A percentile compares a stretch with the other conserved stretches of the same genome.
Evolutionary conservation across 805 yeast species (phyloP).

Genomic region (Yamadazyma ubonensis): DNA sequence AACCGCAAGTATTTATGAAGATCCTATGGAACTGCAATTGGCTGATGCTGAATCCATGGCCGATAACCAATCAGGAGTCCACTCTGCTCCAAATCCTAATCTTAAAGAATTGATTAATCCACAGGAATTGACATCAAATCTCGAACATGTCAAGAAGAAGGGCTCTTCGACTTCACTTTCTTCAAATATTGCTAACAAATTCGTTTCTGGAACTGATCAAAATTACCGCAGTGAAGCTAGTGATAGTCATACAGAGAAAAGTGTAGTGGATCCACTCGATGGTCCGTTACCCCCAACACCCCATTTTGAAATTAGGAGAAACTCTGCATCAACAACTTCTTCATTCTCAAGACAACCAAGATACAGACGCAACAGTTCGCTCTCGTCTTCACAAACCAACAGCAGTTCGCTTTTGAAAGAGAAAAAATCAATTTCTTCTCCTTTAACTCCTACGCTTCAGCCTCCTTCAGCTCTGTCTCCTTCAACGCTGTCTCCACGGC

Average conservation of each 20-base stretch:
- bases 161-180: slow-evolving; percentile 15
- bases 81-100: background rate
- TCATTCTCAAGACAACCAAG: slow-evolving; percentile 4
- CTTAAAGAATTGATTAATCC: slow-evolving; percentile 5
- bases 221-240: background rate
- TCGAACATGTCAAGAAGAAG: slow-evolving; percentile 6
- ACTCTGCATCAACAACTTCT: slow-evolving; percentile 12
- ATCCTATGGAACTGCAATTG: slow-evolving; percentile 1
- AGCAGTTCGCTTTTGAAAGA: slow-evolving; percentile 4
- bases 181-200: slow-evolving; percentile 14
- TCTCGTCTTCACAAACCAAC: slow-evolving; percentile 18
- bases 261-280: background rate
- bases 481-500: background rate
- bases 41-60: background rate
- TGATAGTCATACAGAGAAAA: slow-evolving; percentile 2
- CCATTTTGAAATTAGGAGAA: slow-evolving; percentile 9
- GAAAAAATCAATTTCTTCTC: background rate
- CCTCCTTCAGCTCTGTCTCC: no score
- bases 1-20: slow-evolving; percentile 12
- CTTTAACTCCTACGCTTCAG: background rate
- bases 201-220: background rate
- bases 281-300: background rate
- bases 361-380: slow-evolving; percentile 20
- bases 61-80: background rate
- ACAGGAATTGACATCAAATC: slow-evolving; percentile 2